Evolutionary conservation across 2,329 filamentous ascomycete genomes (phyloP).

Genomic region (Ophiognomonia clavigignenti-juglandacearum): DNA sequence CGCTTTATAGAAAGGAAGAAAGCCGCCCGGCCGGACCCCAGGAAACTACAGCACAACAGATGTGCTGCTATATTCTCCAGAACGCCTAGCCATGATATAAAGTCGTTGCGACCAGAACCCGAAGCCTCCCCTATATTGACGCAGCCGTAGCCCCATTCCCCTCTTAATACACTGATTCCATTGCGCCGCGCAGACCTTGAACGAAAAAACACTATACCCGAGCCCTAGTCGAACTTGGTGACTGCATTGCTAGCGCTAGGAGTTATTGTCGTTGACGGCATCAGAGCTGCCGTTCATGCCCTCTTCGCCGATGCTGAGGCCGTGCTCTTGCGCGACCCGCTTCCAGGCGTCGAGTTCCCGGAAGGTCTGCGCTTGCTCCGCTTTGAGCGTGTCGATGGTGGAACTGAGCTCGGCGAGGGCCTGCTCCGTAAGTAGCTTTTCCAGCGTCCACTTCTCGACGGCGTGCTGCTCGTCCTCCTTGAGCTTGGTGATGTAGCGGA

Average conservation of each 20-base stretch:
- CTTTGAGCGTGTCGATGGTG: slow-evolving; percentile 82
- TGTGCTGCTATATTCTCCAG: too few relatives aligned
- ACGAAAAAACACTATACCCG: too few relatives aligned
- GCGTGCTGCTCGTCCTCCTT: slow-evolving; percentile 93
- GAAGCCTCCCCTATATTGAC: too few relatives aligned
- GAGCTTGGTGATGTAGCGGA: slow-evolving; percentile 89
- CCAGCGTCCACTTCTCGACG: slow-evolving; percentile 88
- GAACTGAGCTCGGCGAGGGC: slow-evolving; percentile 83
- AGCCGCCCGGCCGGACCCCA: too few relatives aligned
- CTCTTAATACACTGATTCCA: too few relatives aligned
- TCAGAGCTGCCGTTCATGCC: slow-evolving; percentile 23
- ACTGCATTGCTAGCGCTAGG: too few relatives aligned
- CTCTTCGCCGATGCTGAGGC: slow-evolving; percentile 34
- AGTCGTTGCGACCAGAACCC: too few relatives aligned
- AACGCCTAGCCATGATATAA: too few relatives aligned
- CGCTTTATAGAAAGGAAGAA: too few relatives aligned
- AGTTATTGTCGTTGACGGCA: slow-evolving; percentile 33
- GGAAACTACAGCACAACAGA: too few relatives aligned
- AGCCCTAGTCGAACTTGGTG: background rate
- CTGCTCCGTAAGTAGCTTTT: slow-evolving; percentile 86
- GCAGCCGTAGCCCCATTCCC: too few relatives aligned
- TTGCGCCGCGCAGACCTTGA: too few relatives aligned
- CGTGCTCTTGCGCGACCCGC: slow-evolving; percentile 58
- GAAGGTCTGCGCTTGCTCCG: slow-evolving; percentile 73
- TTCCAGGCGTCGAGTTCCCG: slow-evolving; percentile 77